A percentile compares a stretch with the other conserved stretches of the same genome.
Conservation (phyloP, 73 alveolate species). For the Urostyla sp. region DNA sequence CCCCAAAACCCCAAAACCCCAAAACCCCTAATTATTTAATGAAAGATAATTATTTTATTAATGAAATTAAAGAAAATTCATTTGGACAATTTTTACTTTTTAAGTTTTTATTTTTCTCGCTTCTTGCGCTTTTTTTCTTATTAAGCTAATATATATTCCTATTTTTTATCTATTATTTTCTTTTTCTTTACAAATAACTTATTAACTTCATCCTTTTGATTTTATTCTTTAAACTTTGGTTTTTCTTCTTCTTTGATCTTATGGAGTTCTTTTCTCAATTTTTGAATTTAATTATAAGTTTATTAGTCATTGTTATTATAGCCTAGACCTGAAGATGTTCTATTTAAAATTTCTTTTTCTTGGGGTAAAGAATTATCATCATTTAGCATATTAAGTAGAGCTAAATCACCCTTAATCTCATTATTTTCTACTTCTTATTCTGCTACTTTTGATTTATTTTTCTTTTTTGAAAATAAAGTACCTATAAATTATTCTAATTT, state of each 20-base stretch:
- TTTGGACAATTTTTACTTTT: not conserved
- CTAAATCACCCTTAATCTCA: constrained; percentile 3
- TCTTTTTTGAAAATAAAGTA: too few species aligned
- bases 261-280: constrained; percentile 17
- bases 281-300: constrained; percentile 5
- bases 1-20: too few species aligned
- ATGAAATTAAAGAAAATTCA: not conserved
- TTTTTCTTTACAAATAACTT: constrained; percentile 11
- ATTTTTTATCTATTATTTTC: constrained; percentile 4
- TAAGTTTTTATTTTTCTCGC: constrained; percentile 25
- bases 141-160: not conserved
- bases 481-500: too few species aligned
- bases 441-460: not conserved
- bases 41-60: too few species aligned
- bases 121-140: constrained; percentile 42
- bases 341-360: not conserved
- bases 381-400: not conserved
- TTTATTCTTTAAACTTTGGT: not conserved
- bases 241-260: not conserved
- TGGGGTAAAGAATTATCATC: not conserved
- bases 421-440: not conserved
- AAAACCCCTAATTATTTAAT: too few species aligned
- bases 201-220: not conserved
- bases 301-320: constrained; percentile 4
- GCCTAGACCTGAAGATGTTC: constrained; percentile 41